Evolutionary conservation across 83 land plant genomes (phyloP).

Genomic region (Diphasiastrum complanatum): DNA sequence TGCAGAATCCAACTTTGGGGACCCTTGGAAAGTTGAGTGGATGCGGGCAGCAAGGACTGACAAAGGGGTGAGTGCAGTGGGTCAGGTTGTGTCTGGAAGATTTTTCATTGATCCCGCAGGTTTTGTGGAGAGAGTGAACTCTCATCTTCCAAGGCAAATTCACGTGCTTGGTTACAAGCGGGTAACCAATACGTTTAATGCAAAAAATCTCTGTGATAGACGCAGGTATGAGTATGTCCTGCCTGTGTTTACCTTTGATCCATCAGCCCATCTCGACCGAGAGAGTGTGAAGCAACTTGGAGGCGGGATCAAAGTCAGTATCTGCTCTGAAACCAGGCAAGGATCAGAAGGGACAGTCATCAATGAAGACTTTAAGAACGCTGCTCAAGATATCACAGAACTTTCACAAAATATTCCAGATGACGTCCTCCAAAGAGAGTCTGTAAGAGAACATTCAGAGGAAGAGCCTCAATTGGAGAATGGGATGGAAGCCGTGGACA

Average conservation of each 20-base stretch:
- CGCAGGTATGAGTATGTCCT: constrained; percentile 81
- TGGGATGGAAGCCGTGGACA: no score
- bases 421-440: no score
- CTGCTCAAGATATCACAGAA: no score
- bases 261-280: constrained; percentile 53
- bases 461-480: no score
- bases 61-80: constrained; percentile 95
- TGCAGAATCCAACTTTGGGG: constrained; percentile 46
- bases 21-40: constrained; percentile 69
- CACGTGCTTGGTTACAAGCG: constrained; percentile 72
- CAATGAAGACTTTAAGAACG: no score
- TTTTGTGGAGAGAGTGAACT: constrained; percentile 60
- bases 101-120: constrained; percentile 86
- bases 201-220: constrained; percentile 88
- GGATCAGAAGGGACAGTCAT: no score
- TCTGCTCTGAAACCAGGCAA: no score
- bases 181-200: constrained; percentile 63
- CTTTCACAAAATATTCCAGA: no score
- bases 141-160: constrained; percentile 56
- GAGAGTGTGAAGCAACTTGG: constrained; percentile 41
- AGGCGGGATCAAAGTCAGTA: constrained; percentile 7
- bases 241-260: constrained; percentile 86
- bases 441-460: no score
- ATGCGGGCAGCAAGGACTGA: constrained; percentile 89
- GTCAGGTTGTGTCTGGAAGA: constrained; percentile 91